A percentile compares a stretch with the other conserved stretches of the same genome.
phyloP scores from a whole-genome alignment of 129 eudicot genomes.

The Ambrosia trifida region DNA sequence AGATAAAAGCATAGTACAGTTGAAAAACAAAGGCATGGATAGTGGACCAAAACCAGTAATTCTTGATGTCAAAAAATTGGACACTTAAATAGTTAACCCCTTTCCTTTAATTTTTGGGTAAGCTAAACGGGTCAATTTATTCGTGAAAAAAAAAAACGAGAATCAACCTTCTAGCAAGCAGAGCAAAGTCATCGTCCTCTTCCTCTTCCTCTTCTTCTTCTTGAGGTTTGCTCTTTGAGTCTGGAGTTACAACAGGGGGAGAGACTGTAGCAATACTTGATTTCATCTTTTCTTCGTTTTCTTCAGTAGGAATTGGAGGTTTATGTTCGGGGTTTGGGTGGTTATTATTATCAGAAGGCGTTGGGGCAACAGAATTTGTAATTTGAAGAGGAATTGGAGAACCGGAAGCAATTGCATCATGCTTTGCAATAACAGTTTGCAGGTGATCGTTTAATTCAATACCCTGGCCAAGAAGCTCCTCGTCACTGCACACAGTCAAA shows the following conservation, averaged over 20 bases:
- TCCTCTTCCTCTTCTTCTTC: slow-evolving; percentile 62
- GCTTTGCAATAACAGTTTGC: slow-evolving; percentile 68
- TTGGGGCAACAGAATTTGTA: slow-evolving; percentile 25
- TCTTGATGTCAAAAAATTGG: background rate
- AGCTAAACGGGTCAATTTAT: background rate
- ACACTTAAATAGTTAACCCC: slow-evolving; percentile 3
- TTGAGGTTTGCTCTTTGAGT: slow-evolving; percentile 27
- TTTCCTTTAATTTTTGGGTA: background rate
- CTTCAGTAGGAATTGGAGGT: slow-evolving; percentile 35
- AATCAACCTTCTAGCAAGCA: slow-evolving; percentile 72
- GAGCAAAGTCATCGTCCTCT: slow-evolving; percentile 90
- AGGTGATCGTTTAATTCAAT: slow-evolving; percentile 69
- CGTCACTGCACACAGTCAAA: slow-evolving; percentile 55
- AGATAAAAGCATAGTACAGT: background rate
- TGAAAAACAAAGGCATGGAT: background rate
- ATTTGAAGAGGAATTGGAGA: slow-evolving; percentile 58
- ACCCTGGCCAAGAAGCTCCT: slow-evolving; percentile 83
- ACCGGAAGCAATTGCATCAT: slow-evolving; percentile 93
- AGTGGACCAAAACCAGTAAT: too few relatives aligned
- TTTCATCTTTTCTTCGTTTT: slow-evolving; percentile 16
- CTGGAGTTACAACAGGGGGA: slow-evolving; percentile 30
- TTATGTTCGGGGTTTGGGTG: slow-evolving; percentile 29
- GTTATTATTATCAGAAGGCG: slow-evolving; percentile 3
- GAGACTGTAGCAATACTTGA: slow-evolving; percentile 36
- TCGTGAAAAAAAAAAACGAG: background rate